Base-by-base conservation (phyloP, 2,329 filamentous ascomycete species). In the Ophiobolus disseminans region DNA sequence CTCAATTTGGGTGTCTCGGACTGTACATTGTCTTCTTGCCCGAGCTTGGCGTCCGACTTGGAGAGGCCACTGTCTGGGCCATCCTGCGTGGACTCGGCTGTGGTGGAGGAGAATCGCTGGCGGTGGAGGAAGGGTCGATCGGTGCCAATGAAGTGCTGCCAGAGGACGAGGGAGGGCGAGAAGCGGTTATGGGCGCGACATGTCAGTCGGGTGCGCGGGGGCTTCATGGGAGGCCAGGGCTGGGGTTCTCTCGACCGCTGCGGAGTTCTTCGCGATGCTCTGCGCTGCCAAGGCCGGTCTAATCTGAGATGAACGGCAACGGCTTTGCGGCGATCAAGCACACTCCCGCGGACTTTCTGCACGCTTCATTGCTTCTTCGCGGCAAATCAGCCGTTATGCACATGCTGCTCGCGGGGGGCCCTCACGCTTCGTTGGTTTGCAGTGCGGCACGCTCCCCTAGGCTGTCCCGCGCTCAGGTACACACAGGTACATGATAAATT, bases 111-210 rank as follows among this genome's bases (percentile, higher is more conserved):
- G 8, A 54, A 53, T 32, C 57, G 63, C 36, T 50, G 58, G 16
- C 55, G 62, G 32, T 39, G 49, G 34, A 41, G 37, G 21, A 43
- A 30, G 17, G 39, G 41, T 42, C 46, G 42, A 28, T 41, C 45
- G 10, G 63, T 60, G 21, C 53, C 45, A 39, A 68, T 50, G 43
- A 72, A 73, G 28, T 71, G 62, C 52, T 69, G 68, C 67, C 66
- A 72, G 20, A 73, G 57, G 21, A 54, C 62, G 38, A 57, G 47
- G 11, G 69, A 60, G 7, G 66, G 66, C 42, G 53, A 59, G 48
- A 72, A 72, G 38, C 59, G 58, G 37, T 73, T 68, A 48, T 58
- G 57, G 26, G 70, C 65, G 52, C 62, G 60, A 55, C 71, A 73
- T 61, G 60, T 54, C 31, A 61, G 60, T 30, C 62, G 58, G 23